phyloP scores from a whole-genome alignment of 2,329 filamentous ascomycete species.

The Fusarium equiseti region DNA sequence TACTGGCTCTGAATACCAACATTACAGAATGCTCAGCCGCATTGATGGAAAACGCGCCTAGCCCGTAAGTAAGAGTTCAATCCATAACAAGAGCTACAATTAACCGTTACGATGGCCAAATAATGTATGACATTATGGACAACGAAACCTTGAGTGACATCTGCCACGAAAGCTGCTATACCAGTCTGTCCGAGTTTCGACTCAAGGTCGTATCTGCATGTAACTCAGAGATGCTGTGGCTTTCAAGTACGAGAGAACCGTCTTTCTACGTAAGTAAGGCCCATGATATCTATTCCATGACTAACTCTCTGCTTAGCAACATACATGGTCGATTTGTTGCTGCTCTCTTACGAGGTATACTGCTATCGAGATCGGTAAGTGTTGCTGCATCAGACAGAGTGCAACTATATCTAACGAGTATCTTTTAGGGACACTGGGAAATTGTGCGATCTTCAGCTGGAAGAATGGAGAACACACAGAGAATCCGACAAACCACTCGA shows the following conservation, averaged over 20 bases:
- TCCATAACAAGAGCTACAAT: background rate
- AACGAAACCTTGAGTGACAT: background rate
- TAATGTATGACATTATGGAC: background rate
- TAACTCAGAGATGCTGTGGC: background rate
- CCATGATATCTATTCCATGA: accelerated
- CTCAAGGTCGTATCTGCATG: background rate
- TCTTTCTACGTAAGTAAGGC: background rate
- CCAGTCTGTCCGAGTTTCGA: background rate
- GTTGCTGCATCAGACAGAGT: too few species aligned
- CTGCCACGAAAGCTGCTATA: background rate
- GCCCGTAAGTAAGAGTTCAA: background rate
- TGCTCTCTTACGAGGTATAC: background rate
- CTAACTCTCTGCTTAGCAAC: background rate
- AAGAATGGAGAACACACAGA: background rate
- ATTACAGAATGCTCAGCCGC: background rate
- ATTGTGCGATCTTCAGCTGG: background rate
- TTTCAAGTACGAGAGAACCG: background rate
- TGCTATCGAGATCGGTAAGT: background rate
- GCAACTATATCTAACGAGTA: background rate
- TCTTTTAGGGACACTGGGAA: background rate
- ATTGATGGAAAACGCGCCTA: background rate
- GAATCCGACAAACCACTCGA: background rate
- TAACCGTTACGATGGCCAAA: background rate
- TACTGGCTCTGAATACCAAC: background rate
- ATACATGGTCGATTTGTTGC: background rate